Base-by-base conservation (phyloP, 192 early-diverging fungal genomes). In the Coemansia sp. region DNA sequence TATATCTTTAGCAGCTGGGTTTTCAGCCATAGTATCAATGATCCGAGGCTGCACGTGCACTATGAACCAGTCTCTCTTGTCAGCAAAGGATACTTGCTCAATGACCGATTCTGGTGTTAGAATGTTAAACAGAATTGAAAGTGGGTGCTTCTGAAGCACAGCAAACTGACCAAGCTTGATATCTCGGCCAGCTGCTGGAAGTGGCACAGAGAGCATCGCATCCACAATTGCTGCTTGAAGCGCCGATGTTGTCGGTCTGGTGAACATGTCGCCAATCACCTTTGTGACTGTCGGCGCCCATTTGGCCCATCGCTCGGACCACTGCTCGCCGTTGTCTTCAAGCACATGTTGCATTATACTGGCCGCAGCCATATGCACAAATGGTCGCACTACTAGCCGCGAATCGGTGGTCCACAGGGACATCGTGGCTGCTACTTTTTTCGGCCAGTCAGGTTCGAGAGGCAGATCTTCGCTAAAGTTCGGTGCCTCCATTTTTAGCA, bases 61-160 rank as follows among this genome's bases (percentile, higher is more conserved):
- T 10, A 70, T 4, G 54, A 82, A 82, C 79, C 79, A 82, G 63
- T 82, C 79, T 23, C 65, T 57, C 13, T 21, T 65, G 37, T 72
- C 71, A 1, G 79, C 74, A 74, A 82, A 82, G n/a, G 71, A 56
- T 15, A 77, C 58, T 11, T 39, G 38, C 13, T 61, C 52, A 50
- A 45, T 57, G 15, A 58, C 65, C 13, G 38, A 32, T 16, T 44
- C 53, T 43, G 69, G 63, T 3, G 40, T 61, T 19, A 77, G 40
- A 18, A 69, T n/a, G 45, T 61, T 52, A 11, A 45, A 26, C 47
- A 82, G 63, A 40, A 71, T 53, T 13, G 41, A 45, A 8, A 81
- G 41, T 23, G 69, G 78, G 43, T 81, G 78, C 12, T 47, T 16
- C 61, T 45, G 19, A 11, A 67, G 16, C 12, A 57, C 63, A 9